phyloP scores from a whole-genome alignment of 1,284 basidiomycete genomes.

The Rhodotorula sp. region DNA sequence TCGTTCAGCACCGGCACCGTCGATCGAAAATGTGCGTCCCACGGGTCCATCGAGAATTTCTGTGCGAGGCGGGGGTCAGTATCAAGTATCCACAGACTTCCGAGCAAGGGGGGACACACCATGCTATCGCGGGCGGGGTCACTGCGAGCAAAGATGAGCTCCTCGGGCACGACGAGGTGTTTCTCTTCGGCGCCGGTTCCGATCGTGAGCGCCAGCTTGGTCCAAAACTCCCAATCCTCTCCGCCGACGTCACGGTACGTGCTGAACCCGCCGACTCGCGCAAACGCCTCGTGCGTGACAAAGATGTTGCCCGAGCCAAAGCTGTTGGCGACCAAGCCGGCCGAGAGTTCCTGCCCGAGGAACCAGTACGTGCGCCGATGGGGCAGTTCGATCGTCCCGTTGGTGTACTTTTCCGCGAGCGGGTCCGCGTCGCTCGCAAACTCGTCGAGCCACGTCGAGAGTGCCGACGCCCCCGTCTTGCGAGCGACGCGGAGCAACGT shows the following conservation, averaged over 20 bases:
- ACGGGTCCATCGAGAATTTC: constrained; percentile 42
- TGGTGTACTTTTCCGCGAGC: constrained; percentile 4
- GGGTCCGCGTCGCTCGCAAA: constrained; percentile 40
- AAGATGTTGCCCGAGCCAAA: constrained; percentile 42
- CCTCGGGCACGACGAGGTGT: constrained; percentile 29
- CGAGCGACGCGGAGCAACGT: constrained; percentile 28
- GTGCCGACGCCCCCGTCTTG: constrained; percentile 18
- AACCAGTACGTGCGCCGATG: constrained; percentile 40
- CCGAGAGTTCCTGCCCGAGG: constrained; percentile 30
- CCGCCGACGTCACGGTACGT: constrained; percentile 39
- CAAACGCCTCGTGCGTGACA: constrained; percentile 24
- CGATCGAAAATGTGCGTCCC: constrained; percentile 36
- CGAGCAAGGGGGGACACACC: constrained; percentile 14
- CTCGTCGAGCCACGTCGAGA: constrained; percentile 41
- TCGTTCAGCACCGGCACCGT: constrained; percentile 35
- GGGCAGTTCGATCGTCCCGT: constrained; percentile 13
- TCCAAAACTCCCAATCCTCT: constrained; percentile 41
- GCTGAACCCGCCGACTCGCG: constrained; percentile 34
- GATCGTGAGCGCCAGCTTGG: constrained; percentile 19
- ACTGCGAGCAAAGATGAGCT: constrained; percentile 33
- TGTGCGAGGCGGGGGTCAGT: constrained; percentile 9
- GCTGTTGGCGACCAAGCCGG: constrained; percentile 31
- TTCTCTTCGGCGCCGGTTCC: not conserved
- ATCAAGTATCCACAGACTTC: not conserved
- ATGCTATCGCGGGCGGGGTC: constrained; percentile 32